A percentile compares a stretch with the other conserved stretches of the same genome.
Evolutionary conservation across 345 rosid species (phyloP).

Genomic region (Turritis glabra): DNA sequence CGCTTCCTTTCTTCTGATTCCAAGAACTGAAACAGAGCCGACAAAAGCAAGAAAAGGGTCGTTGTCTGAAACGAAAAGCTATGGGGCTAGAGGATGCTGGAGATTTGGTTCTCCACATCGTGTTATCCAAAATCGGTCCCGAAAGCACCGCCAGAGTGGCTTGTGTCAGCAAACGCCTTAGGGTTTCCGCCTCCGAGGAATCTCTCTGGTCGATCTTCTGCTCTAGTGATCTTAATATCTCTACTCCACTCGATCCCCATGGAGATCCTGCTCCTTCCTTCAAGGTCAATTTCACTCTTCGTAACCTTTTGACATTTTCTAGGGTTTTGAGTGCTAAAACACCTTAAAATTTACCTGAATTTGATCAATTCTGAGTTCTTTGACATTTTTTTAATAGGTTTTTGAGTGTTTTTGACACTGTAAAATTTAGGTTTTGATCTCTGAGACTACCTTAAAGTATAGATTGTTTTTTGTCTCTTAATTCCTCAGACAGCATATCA

Average conservation of each 20-base stretch:
- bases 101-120: slow-evolving; percentile 56
- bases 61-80: slow-evolving; percentile 1
- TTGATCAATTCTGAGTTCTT: not conserved
- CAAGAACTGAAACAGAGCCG: not conserved
- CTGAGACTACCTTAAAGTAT: not conserved
- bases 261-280: slow-evolving; percentile 67
- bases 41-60: not conserved
- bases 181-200: slow-evolving; percentile 59
- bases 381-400: no score
- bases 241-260: slow-evolving; percentile 62
- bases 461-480: not conserved
- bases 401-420: not conserved
- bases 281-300: slow-evolving; percentile 49
- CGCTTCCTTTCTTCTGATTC: not conserved
- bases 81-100: slow-evolving; percentile 70
- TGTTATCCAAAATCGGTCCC: slow-evolving; percentile 58
- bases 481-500: slow-evolving; percentile 58
- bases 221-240: slow-evolving; percentile 57
- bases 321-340: not conserved
- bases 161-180: slow-evolving; percentile 59
- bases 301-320: not conserved
- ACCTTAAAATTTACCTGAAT: not conserved
- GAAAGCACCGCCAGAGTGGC: slow-evolving; percentile 48
- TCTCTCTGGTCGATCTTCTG: slow-evolving; percentile 73
- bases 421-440: not conserved